Base-by-base conservation (phyloP, 257 asterid species). In the Scutellaria barbata region DNA sequence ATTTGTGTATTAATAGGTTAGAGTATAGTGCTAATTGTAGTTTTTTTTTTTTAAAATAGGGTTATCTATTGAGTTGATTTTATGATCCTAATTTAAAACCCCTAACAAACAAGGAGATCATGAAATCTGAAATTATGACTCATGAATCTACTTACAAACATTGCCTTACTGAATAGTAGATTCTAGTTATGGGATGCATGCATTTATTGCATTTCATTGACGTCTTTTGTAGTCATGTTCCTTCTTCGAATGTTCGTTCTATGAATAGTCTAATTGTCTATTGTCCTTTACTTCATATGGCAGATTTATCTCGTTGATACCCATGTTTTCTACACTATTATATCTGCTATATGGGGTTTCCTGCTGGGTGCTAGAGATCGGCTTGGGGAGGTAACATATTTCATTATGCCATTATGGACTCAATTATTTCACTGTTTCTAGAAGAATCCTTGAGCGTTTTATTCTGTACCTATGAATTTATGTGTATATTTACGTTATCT, bases 311-410 rank as follows among this genome's bases (percentile, higher is more conserved):
- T 94, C 48, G 78, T 94, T 73, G 99, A 94, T 74, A 87, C 86
- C 80, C 90, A 94, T 77, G 77, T 92, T 46, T 92, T 94, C 88
- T 94, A 94, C 87, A 94, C 98, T 20, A 66, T 94, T 74, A 76
- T 94, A 75, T 94, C 99, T 63, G 96, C 98, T 68, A 64, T 94
- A 14, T 81, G 86, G 88, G 98, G 99, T 59, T 91, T 94, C 78
- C 86, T 94, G 81, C 84, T 94, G 65, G 99, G 99, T 50, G 98
- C 98, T 66, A 88, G 96, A 79, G 96, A 89, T 82, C 98, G 98
- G 25, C 98, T 91, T 45, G 99, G 99, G 72, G 99, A 94, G 92
- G 99, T 85, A 76, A 76, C 17, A 58, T 25, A 10, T 73, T 54
- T 63, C 73, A 51, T 64, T 62, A 45, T 33, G 25, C 60, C 73